phyloP scores from a whole-genome alignment of 768 basidiomycete genomes.

The Hygrophorus russula region DNA sequence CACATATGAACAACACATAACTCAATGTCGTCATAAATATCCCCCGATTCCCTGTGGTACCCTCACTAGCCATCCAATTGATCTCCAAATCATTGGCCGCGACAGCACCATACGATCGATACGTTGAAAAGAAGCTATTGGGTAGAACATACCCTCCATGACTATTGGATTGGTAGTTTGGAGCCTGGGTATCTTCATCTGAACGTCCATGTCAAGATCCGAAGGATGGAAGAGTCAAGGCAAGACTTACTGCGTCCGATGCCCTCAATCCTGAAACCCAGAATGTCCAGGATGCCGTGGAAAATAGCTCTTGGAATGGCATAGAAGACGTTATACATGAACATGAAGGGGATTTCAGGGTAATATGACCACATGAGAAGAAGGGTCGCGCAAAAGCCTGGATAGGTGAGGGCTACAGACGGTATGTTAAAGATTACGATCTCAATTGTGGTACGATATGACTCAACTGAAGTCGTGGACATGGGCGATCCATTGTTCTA shows the following conservation, averaged over 20 bases:
- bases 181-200: neutral
- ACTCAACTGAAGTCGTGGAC: neutral
- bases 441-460: neutral
- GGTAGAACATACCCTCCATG: slow-evolving; percentile 3
- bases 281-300: neutral
- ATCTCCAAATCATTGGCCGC: no score
- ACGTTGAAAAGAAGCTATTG: slow-evolving; percentile 1
- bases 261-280: slow-evolving; percentile 1
- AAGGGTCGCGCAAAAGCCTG: neutral
- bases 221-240: neutral
- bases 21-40: no score
- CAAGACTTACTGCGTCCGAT: neutral
- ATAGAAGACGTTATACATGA: neutral
- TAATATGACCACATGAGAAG: neutral
- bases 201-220: neutral
- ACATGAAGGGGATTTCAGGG: slow-evolving; percentile 1
- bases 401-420: slow-evolving; percentile 3
- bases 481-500: neutral
- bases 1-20: no score
- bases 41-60: no score
- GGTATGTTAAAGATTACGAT: no score
- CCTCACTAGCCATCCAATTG: no score
- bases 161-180: slow-evolving; percentile 3
- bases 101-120: slow-evolving; percentile 3
- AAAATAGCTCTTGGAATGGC: slow-evolving; percentile 1